phyloP scores from a whole-genome alignment of 495 filamentous ascomycete species.

The Acidiella bohemica region DNA sequence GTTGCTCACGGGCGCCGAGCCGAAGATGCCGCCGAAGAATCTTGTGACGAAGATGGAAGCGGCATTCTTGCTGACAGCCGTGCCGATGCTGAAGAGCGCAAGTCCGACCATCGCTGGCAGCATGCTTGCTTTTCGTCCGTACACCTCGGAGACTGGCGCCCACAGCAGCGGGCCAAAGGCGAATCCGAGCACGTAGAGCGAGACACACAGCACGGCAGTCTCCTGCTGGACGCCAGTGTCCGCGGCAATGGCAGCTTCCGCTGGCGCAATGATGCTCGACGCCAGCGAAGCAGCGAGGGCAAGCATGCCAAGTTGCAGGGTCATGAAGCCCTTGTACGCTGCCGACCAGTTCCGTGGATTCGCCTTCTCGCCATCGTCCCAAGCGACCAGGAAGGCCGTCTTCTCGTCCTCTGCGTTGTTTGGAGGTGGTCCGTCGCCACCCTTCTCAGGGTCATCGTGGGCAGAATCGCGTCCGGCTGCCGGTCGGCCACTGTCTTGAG shows the following conservation, averaged over 20 bases:
- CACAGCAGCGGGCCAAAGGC: slow-evolving; percentile 27
- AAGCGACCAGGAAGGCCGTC: slow-evolving; percentile 14
- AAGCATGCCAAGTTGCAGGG: slow-evolving; percentile 38
- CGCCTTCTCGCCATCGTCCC: slow-evolving; percentile 6
- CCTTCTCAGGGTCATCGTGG: slow-evolving; percentile 13
- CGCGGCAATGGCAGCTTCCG: slow-evolving; percentile 29
- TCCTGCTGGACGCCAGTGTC: slow-evolving; percentile 30
- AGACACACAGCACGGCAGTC: slow-evolving; percentile 24
- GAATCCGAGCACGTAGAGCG: slow-evolving; percentile 27
- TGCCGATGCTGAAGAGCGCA: slow-evolving; percentile 30
- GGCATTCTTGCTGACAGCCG: slow-evolving; percentile 21
- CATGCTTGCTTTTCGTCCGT: slow-evolving; percentile 31
- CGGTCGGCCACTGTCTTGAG: too few species aligned
- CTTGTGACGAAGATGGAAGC: slow-evolving; percentile 23
- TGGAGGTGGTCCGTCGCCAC: slow-evolving; percentile 1
- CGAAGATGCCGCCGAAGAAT: slow-evolving; percentile 27
- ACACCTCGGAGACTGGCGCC: slow-evolving; percentile 35
- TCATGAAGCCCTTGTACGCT: slow-evolving; percentile 36
- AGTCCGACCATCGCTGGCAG: slow-evolving; percentile 36
- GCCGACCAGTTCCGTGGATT: slow-evolving; percentile 38
- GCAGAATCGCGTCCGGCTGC: too few species aligned
- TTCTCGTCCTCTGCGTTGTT: slow-evolving; percentile 3
- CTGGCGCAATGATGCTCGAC: slow-evolving; percentile 38
- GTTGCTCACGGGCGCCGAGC: slow-evolving; percentile 25
- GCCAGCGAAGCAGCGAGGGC: slow-evolving; percentile 38